These are phyloP conservation scores for Rhodotorula paludigena DNA, from an alignment of 768 basidiomycete species.

Conservation along the genomic window DNA sequence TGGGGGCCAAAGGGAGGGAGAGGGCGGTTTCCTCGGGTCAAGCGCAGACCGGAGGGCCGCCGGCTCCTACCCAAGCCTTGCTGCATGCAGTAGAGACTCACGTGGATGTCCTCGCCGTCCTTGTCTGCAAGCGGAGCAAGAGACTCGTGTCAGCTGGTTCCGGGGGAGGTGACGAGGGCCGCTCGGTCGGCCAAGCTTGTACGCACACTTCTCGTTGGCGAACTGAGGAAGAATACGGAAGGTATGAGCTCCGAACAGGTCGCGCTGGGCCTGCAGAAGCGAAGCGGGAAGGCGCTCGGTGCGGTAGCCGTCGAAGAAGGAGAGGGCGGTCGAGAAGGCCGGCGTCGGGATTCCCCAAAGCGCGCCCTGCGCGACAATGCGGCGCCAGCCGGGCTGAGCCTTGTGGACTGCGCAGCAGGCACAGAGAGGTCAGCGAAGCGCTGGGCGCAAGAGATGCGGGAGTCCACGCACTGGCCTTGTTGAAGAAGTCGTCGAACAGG, in stretches of 20 bases:
- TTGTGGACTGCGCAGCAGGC: constrained; percentile 64
- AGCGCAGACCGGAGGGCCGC: no score
- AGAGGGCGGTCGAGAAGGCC: constrained; percentile 94
- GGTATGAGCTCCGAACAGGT: background rate
- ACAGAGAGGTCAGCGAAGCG: background rate
- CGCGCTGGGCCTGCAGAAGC: constrained; percentile 84
- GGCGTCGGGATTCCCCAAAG: constrained; percentile 98
- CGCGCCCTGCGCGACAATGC: constrained; percentile 88
- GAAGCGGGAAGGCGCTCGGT: constrained; percentile 91
- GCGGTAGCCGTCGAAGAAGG: constrained; percentile 98
- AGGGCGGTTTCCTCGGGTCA: no score
- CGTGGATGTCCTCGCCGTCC: background rate
- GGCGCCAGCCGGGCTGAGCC: constrained; percentile 97
- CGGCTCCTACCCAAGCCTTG: no score
- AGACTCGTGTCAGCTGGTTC: no score
- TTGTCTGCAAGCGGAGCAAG: background rate
- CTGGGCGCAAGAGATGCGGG: background rate
- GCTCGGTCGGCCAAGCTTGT: no score
- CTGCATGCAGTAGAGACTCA: no score
- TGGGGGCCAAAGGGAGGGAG: no score
- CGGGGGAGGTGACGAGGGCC: no score
- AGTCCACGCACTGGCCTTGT: constrained; percentile 59
- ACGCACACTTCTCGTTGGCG: constrained; percentile 5
- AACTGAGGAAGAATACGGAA: constrained; percentile 1
- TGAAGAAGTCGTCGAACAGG: constrained; percentile 96